Conservation (phyloP, 2,329 filamentous ascomycete species). For the Cadophora luteo-olivacea region DNA sequence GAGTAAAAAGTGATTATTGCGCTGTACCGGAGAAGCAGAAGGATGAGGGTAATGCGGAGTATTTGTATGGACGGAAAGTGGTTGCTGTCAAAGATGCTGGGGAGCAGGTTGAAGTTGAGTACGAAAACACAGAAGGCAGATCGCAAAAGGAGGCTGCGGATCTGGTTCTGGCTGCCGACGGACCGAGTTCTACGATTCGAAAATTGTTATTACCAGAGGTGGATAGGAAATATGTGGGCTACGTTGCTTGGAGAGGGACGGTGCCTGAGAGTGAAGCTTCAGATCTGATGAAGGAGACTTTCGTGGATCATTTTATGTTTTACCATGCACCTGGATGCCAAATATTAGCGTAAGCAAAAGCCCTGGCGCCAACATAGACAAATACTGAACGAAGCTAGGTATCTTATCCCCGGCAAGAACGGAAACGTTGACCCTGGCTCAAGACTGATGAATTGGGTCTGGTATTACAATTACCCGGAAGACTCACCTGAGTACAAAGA, state of each 20-base stretch:
- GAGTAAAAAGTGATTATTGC: conserved; percentile 27
- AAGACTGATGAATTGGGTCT: conserved; percentile 54
- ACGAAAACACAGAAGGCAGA: conserved; percentile 6
- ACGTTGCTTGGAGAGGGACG: conserved; percentile 52
- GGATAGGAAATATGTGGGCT: conserved; percentile 40
- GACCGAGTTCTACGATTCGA: conserved; percentile 30
- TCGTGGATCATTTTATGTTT: conserved; percentile 50
- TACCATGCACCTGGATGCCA: conserved; percentile 49
- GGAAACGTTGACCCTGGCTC: conserved; percentile 45
- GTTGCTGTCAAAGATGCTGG: conserved; percentile 17
- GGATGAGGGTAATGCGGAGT: conserved; percentile 29
- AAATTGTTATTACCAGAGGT: conserved; percentile 25
- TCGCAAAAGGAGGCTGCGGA: conserved; percentile 15
- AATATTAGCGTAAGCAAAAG: conserved; percentile 43
- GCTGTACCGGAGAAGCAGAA: conserved; percentile 1
- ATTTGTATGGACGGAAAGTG: conserved; percentile 26
- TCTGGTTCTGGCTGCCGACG: conserved; percentile 32
- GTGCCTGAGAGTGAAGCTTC: conserved; percentile 48
- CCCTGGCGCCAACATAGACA: conserved; percentile 40
- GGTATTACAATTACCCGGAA: conserved; percentile 47
- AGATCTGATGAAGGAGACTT: conserved; percentile 44
- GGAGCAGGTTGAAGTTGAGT: conserved; percentile 16
- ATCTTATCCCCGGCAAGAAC: background rate
- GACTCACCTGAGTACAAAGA: conserved; percentile 35
- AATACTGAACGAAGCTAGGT: background rate